Conservation (phyloP, 75 land plant genomes). For the Azolla pinnata region DNA sequence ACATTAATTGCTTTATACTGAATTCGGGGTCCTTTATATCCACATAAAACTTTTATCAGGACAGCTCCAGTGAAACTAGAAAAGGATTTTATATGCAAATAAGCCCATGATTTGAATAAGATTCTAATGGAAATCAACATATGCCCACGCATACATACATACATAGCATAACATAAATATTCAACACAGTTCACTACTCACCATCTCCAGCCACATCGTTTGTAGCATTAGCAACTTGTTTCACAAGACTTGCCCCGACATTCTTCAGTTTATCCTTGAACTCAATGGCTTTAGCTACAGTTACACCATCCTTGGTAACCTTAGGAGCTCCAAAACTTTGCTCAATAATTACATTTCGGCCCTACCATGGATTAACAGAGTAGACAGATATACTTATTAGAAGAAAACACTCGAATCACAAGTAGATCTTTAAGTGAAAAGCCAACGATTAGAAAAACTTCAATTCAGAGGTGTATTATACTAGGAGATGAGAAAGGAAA, state of each 20-base stretch:
- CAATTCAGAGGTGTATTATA: background rate
- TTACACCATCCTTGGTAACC: slow-evolving; percentile 22
- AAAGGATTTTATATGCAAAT: too few species aligned
- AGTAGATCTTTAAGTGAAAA: too few species aligned
- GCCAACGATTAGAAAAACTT: background rate
- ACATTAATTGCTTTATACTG: too few species aligned
- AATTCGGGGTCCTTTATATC: too few species aligned
- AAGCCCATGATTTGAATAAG: too few species aligned
- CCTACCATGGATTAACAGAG: background rate
- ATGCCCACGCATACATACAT: too few species aligned
- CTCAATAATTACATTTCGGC: slow-evolving; percentile 15
- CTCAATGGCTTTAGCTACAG: slow-evolving; percentile 17
- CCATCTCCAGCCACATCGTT: slow-evolving; percentile 21
- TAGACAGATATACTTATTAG: background rate
- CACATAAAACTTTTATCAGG: too few species aligned
- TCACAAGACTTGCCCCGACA: slow-evolving; percentile 16
- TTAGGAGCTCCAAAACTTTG: slow-evolving; percentile 18
- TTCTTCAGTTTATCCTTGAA: slow-evolving; percentile 20
- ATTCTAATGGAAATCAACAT: too few species aligned
- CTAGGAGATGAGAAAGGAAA: too few species aligned
- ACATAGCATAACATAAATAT: too few species aligned
- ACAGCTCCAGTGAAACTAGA: too few species aligned
- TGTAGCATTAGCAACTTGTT: slow-evolving; percentile 18
- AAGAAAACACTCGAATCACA: background rate
- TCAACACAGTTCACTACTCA: too few species aligned